Conservation (phyloP, 768 basidiomycete genomes). For the Albatrellus ellisii region DNA sequence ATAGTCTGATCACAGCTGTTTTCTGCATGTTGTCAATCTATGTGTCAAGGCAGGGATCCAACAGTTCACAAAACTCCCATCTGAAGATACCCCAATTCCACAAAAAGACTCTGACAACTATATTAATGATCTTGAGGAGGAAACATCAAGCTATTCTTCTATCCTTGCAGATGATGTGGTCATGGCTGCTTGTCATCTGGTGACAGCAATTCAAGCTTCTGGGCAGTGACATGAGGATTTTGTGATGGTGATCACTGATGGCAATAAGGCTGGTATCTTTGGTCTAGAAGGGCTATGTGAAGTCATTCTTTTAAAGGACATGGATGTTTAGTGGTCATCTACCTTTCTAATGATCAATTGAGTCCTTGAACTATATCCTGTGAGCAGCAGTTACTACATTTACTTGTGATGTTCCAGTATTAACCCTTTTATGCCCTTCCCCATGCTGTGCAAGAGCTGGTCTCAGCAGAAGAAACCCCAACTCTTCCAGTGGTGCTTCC, state of each 20-base stretch:
- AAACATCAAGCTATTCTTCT: conserved; percentile 9
- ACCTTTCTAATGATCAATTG: conserved; percentile 24
- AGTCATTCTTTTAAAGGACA: conserved; percentile 20
- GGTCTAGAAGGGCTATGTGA: conserved; percentile 8
- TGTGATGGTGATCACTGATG: conserved; percentile 15
- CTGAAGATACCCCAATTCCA: neutral
- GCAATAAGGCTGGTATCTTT: conserved; percentile 15
- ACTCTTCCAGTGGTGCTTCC: no score
- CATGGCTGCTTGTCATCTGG: conserved; percentile 14
- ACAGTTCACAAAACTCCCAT: neutral
- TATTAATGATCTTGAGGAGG: neutral
- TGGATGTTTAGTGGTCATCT: conserved; percentile 24
- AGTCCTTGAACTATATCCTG: conserved; percentile 14
- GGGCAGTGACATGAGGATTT: conserved; percentile 19
- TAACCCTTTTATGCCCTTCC: neutral
- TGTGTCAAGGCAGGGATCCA: neutral
- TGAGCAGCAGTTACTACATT: neutral
- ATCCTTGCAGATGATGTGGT: conserved; percentile 19
- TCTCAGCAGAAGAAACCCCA: no score
- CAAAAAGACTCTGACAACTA: neutral
- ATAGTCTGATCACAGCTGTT: neutral
- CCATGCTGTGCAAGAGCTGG: no score
- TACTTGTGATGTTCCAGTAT: neutral
- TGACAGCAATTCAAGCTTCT: conserved; percentile 20
- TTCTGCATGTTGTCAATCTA: neutral